Conservation (phyloP, 768 basidiomycete genomes). For the Tylopilus vinaceipallidus region DNA sequence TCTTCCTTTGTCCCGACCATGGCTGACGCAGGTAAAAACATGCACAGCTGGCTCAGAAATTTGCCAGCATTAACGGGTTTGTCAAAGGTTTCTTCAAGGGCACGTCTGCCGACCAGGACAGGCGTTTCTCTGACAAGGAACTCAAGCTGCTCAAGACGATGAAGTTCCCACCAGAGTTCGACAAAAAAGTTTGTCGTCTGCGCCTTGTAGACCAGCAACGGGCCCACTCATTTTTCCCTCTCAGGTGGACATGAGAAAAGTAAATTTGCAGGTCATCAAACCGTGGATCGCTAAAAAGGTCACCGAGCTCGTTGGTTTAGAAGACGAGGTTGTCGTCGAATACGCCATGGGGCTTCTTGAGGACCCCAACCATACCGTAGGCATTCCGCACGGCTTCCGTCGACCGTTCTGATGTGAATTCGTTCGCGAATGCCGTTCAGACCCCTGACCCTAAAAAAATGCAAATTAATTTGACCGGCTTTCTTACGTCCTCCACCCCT, state of each 20-base stretch:
- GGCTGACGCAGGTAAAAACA: conserved; percentile 56
- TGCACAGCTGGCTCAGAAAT: conserved; percentile 15
- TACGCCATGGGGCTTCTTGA: conserved; percentile 95
- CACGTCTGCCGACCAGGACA: conserved; percentile 87
- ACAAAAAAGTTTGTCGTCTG: conserved; percentile 63
- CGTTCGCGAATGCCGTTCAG: conserved; percentile 37
- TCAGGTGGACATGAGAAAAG: conserved; percentile 93
- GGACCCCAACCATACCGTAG: conserved; percentile 77
- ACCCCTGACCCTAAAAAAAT: conserved; percentile 91
- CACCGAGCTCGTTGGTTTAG: conserved; percentile 85
- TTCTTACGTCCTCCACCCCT: conserved; percentile 83
- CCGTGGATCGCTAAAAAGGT: conserved; percentile 97
- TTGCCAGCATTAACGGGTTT: conserved; percentile 4
- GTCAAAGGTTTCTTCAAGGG: conserved; percentile 81
- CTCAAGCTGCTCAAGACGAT: conserved; percentile 81
- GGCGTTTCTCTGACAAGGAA: conserved; percentile 95
- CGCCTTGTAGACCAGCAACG: background rate
- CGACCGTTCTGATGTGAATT: background rate
- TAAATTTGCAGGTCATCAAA: conserved; percentile 86
- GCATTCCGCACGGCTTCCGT: conserved; percentile 19
- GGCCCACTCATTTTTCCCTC: background rate
- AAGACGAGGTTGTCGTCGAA: conserved; percentile 96
- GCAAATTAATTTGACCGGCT: conserved; percentile 93
- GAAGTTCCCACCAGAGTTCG: conserved; percentile 89
- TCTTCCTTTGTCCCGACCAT: conserved; percentile 32